A percentile compares a stretch with the other conserved stretches of the same genome.
Evolutionary conservation across 805 yeast genomes (phyloP).

Genomic region (Ogataea polymorpha): DNA sequence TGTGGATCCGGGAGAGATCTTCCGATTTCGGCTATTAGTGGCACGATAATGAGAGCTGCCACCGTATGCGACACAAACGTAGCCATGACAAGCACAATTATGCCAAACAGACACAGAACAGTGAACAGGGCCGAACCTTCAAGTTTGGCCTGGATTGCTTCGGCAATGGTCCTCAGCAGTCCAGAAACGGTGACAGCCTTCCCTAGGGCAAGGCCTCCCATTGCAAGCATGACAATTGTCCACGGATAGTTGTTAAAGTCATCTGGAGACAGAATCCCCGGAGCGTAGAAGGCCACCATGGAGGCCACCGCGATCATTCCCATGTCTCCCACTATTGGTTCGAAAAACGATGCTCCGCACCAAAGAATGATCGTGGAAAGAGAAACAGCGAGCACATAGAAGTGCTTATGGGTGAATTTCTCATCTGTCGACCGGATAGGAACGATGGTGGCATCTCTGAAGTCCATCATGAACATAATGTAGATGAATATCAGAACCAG

Average conservation of each 20-base stretch:
- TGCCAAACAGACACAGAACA: constrained; percentile 75
- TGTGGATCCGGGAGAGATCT: constrained; percentile 70
- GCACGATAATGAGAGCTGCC: constrained; percentile 90
- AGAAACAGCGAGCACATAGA: constrained; percentile 69
- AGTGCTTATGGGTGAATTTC: constrained; percentile 66
- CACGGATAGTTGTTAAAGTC: constrained; percentile 95
- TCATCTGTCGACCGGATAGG: constrained; percentile 65
- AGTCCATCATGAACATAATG: constrained; percentile 59
- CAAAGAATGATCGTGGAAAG: constrained; percentile 74
- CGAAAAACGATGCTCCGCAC: constrained; percentile 81
- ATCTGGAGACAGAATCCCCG: constrained; percentile 81
- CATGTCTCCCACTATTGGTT: constrained; percentile 84
- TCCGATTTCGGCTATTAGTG: constrained; percentile 90
- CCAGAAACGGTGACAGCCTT: constrained; percentile 94
- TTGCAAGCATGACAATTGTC: constrained; percentile 93
- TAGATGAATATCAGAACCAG: constrained; percentile 71
- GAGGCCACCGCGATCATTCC: constrained; percentile 94
- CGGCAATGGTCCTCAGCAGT: constrained; percentile 73
- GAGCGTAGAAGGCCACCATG: constrained; percentile 85
- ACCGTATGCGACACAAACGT: constrained; percentile 97
- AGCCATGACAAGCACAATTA: constrained; percentile 78
- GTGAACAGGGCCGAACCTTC: constrained; percentile 66
- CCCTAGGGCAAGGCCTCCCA: constrained; percentile 97
- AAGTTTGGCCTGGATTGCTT: constrained; percentile 61
- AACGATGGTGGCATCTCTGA: constrained; percentile 43